phyloP scores from a whole-genome alignment of 2,329 filamentous ascomycete genomes.

The Cladophialophora psammophila region DNA sequence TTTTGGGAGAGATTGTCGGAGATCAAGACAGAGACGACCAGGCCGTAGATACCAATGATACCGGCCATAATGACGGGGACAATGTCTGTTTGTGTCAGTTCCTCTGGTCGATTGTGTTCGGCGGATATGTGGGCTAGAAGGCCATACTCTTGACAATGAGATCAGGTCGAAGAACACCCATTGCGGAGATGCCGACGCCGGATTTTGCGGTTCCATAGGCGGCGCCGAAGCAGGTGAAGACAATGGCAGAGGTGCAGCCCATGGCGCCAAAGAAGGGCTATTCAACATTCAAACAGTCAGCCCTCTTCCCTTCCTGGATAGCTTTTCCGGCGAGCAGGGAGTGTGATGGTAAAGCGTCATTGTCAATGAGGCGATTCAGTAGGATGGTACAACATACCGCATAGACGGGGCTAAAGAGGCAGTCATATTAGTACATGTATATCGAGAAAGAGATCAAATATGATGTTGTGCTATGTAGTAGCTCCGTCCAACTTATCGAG shows the following conservation, averaged over 20 bases:
- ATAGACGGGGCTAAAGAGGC: constrained; percentile 82
- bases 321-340: background rate
- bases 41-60: constrained; percentile 99
- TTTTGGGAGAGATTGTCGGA: constrained; percentile 78
- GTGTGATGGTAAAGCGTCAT: constrained; percentile 7
- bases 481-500: constrained; percentile 26
- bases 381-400: constrained; percentile 76
- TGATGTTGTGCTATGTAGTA: background rate
- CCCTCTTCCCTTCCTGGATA: background rate
- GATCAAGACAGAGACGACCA: constrained; percentile 87
- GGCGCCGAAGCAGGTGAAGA: constrained; percentile 95
- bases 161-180: constrained; percentile 97
- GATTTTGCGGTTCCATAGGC: constrained; percentile 99
- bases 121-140: background rate
- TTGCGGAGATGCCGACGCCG: constrained; percentile 96
- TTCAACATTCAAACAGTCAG: constrained; percentile 44
- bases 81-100: constrained; percentile 30
- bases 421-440: constrained; percentile 53
- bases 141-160: constrained; percentile 97
- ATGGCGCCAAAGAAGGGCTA: constrained; percentile 95
- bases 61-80: constrained; percentile 85
- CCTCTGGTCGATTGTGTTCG: background rate
- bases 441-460: constrained; percentile 16
- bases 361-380: background rate
- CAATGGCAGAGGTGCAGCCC: constrained; percentile 93